Conservation (phyloP, 805 yeast genomes). For the Dipodascopsis uninucleata region DNA sequence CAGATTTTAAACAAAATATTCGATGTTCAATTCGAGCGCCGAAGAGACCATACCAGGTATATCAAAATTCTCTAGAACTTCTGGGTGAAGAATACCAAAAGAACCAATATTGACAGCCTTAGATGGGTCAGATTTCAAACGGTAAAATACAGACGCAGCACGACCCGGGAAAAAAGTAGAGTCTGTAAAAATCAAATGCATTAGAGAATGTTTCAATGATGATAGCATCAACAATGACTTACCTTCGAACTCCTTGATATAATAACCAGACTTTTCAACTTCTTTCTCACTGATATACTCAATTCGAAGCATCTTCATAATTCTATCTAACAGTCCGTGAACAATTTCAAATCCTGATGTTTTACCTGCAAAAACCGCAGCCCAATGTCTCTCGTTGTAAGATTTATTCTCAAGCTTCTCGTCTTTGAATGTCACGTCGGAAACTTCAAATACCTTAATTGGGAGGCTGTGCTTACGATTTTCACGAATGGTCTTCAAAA, state of each 20-base stretch:
- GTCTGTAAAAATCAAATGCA: conserved; percentile 39
- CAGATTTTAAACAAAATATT: conserved; percentile 74
- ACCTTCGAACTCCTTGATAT: conserved; percentile 20
- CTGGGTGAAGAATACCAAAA: conserved; percentile 94
- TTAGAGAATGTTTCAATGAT: conserved; percentile 76
- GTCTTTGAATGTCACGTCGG: conserved; percentile 89
- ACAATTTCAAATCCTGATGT: conserved; percentile 90
- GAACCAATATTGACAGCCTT: conserved; percentile 53
- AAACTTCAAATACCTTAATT: conserved; percentile 89
- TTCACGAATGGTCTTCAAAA: conserved; percentile 90
- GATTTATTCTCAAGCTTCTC: conserved; percentile 80
- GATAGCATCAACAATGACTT: background rate
- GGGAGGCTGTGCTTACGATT: conserved; percentile 95
- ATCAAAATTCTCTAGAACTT: conserved; percentile 79
- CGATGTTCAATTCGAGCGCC: conserved; percentile 83
- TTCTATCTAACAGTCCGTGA: conserved; percentile 90
- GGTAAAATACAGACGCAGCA: conserved; percentile 82
- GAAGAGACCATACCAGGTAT: conserved; percentile 85
- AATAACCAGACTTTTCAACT: conserved; percentile 20
- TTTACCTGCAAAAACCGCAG: conserved; percentile 91
- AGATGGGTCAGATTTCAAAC: conserved; percentile 47
- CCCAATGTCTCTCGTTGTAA: conserved; percentile 88
- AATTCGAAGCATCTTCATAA: conserved; percentile 94
- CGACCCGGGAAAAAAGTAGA: conserved; percentile 93
- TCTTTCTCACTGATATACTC: conserved; percentile 39